Evolutionary conservation across 2,329 filamentous ascomycete genomes (phyloP).

Genomic region (Neofusicoccum cordaticola): DNA sequence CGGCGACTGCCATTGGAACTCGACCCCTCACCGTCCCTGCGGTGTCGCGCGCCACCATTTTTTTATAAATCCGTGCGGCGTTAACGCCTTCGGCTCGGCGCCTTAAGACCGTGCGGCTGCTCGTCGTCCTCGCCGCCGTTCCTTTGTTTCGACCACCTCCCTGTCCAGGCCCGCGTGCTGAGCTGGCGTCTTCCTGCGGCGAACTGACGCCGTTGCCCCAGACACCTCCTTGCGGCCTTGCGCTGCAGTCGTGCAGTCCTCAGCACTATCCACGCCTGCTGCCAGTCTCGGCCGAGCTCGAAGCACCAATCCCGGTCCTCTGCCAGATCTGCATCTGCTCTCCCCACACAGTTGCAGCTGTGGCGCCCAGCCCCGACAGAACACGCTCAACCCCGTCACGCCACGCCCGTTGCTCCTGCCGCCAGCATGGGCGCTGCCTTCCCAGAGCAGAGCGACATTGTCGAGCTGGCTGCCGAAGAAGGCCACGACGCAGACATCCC

Average conservation of each 20-base stretch:
- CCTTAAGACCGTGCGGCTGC: not conserved
- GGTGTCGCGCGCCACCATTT: not conserved
- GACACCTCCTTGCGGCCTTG: too few species aligned
- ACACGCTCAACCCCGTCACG: not conserved
- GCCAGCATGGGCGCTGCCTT: not conserved
- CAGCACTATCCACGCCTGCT: too few species aligned
- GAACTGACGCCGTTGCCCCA: too few species aligned
- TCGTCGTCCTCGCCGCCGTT: not conserved
- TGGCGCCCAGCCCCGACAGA: too few species aligned
- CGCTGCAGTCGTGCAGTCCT: too few species aligned
- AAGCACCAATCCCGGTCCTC: too few species aligned
- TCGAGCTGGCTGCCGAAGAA: slow-evolving; percentile 35
- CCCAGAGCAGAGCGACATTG: slow-evolving; percentile 29
- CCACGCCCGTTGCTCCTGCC: not conserved
- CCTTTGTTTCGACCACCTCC: not conserved
- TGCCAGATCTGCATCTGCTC: too few species aligned
- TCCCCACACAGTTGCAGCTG: too few species aligned
- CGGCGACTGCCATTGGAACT: not conserved
- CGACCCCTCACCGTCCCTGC: not conserved
- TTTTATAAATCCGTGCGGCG: not conserved
- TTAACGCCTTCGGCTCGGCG: slow-evolving; percentile 1
- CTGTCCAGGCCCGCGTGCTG: too few species aligned
- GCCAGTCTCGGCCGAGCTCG: too few species aligned
- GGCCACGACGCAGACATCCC: slow-evolving; percentile 41
- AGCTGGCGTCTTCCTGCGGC: too few species aligned